phyloP scores from a whole-genome alignment of 768 basidiomycete genomes.

The Boletus fagicola region DNA sequence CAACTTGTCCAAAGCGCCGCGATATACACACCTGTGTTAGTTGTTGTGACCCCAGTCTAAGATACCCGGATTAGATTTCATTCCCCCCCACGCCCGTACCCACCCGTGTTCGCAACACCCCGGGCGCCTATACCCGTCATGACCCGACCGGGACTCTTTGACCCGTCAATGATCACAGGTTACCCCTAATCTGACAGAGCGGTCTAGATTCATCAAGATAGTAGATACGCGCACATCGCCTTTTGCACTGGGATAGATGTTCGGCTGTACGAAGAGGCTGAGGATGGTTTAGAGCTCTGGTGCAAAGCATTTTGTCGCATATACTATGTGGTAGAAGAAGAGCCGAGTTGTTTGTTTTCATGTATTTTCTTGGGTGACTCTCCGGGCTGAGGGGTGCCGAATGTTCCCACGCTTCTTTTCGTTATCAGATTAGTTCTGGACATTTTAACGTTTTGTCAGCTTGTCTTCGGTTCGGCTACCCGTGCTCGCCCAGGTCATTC shows the following conservation, averaged over 20 bases:
- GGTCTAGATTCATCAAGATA: neutral
- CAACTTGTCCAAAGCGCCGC: neutral
- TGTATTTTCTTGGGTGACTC: neutral
- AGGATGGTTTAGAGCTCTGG: too few relatives aligned
- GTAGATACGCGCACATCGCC: neutral
- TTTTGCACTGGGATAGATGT: neutral
- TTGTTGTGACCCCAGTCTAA: neutral
- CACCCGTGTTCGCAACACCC: neutral
- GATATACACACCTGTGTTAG: neutral
- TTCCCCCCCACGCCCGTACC: too few relatives aligned
- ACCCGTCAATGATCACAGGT: neutral
- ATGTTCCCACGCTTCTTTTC: neutral
- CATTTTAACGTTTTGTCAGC: neutral
- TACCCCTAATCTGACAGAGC: neutral
- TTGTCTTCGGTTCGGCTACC: neutral
- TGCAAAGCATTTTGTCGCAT: neutral
- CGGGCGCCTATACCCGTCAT: neutral
- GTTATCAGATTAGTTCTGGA: constrained; percentile 1
- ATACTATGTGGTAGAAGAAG: neutral
- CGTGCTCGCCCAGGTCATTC: neutral
- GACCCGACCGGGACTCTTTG: neutral
- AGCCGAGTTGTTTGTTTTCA: neutral
- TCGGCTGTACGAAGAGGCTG: neutral
- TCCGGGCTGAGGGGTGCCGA: neutral
- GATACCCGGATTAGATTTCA: neutral